phyloP scores from a whole-genome alignment of 306 rosid genomes.

The Ceratonia siliqua region DNA sequence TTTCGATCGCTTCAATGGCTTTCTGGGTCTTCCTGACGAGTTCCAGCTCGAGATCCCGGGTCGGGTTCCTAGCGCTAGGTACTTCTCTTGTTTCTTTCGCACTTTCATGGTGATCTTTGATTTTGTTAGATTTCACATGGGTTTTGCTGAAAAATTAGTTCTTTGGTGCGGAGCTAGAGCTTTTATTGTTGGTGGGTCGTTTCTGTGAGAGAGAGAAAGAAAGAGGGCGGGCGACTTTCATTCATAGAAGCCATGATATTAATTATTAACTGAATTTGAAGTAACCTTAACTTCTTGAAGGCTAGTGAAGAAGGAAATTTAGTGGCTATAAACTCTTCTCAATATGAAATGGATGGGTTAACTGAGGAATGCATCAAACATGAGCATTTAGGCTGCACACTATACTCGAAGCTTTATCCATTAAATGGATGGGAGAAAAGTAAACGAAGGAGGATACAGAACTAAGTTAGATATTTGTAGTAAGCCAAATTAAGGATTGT shows the following conservation, averaged over 20 bases:
- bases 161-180: neutral
- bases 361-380: neutral
- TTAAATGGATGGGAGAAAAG: neutral
- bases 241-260: constrained; percentile 6
- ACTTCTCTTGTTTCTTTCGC: neutral
- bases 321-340: neutral
- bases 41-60: constrained; percentile 81
- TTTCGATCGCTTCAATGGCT: constrained; percentile 90
- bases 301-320: neutral
- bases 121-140: constrained; percentile 29
- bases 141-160: constrained; percentile 19
- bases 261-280: neutral
- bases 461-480: neutral
- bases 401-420: neutral
- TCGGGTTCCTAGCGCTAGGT: constrained; percentile 98
- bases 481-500: neutral
- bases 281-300: neutral
- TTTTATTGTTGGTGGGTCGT: constrained; percentile 20
- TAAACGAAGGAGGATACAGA: neutral
- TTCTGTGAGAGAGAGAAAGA: constrained; percentile 28
- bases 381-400: neutral
- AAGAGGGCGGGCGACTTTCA: neutral
- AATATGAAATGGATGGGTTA: neutral
- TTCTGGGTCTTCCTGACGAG: constrained; percentile 87
- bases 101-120: neutral